Evolutionary conservation across 2,329 filamentous ascomycete genomes (phyloP).

Genomic region (Scedosporium dehoogii): DNA sequence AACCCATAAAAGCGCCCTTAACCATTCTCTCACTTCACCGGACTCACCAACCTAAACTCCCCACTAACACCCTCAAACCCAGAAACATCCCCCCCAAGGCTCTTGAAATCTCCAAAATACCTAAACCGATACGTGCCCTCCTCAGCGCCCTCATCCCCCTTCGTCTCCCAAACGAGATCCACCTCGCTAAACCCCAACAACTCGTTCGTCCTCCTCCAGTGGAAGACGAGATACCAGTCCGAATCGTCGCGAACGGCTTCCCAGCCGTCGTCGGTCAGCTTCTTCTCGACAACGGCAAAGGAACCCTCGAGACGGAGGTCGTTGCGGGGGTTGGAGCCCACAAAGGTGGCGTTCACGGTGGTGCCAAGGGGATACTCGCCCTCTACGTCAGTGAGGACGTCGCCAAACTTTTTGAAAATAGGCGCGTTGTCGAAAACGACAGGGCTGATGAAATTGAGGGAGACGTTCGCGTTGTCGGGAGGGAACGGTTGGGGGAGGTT

Average conservation of each 20-base stretch:
- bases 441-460: conserved; percentile 68
- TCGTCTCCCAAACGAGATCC: conserved; percentile 70
- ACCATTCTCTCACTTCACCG: no score
- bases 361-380: conserved; percentile 50
- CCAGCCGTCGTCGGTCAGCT: conserved; percentile 45
- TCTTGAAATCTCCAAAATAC: conserved; percentile 77
- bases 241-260: conserved; percentile 56
- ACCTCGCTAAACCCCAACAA: conserved; percentile 70
- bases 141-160: conserved; percentile 29
- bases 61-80: conserved; percentile 59
- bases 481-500: conserved; percentile 37
- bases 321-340: conserved; percentile 84
- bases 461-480: conserved; percentile 68
- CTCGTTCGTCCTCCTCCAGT: conserved; percentile 64
- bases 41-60: conserved; percentile 27
- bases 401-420: conserved; percentile 59
- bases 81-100: conserved; percentile 48
- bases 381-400: conserved; percentile 45
- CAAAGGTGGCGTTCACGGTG: conserved; percentile 58
- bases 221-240: conserved; percentile 77
- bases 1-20: neutral
- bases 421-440: conserved; percentile 66
- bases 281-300: conserved; percentile 65
- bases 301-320: conserved; percentile 71
- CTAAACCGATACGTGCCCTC: conserved; percentile 62